Evolutionary conservation across 192 early-diverging fungal species (phyloP).

Genomic region (Coemansia reversa): DNA sequence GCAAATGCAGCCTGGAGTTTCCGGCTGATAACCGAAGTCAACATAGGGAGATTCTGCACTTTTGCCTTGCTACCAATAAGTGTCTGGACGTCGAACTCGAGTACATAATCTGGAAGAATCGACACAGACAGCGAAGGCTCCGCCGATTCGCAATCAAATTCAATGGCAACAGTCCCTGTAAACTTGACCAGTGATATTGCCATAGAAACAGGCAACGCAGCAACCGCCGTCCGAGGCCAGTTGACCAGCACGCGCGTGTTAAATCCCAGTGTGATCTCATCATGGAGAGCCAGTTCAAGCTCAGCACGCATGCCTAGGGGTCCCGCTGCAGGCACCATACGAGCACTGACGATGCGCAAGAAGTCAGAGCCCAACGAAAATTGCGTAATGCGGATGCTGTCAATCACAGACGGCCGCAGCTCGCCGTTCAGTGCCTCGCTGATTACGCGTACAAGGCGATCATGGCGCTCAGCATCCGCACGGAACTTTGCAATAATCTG

Average conservation of each 20-base stretch:
- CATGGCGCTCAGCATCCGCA: constrained; percentile 47
- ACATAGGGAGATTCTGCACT: constrained; percentile 93
- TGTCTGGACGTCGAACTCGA: constrained; percentile 88
- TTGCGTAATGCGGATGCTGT: constrained; percentile 52
- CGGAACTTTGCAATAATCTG: constrained; percentile 56
- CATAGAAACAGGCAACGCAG: constrained; percentile 89
- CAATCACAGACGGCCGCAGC: constrained; percentile 45
- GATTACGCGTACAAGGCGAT: constrained; percentile 50
- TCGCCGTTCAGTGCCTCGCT: constrained; percentile 53
- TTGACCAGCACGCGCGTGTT: constrained; percentile 92
- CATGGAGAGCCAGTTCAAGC: constrained; percentile 81
- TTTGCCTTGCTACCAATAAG: constrained; percentile 95
- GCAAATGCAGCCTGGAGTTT: constrained; percentile 58
- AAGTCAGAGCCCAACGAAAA: constrained; percentile 57
- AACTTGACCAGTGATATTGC: constrained; percentile 83
- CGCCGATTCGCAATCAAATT: constrained; percentile 39
- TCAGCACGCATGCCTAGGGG: constrained; percentile 51
- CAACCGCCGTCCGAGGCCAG: constrained; percentile 88
- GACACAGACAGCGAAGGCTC: constrained; percentile 36
- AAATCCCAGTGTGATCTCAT: constrained; percentile 91
- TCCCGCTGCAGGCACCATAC: constrained; percentile 47
- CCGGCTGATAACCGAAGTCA: constrained; percentile 81
- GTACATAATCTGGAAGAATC: constrained; percentile 65
- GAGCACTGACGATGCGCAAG: constrained; percentile 45
- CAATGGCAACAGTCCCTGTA: constrained; percentile 74